Evolutionary conservation across 2,329 filamentous ascomycete species (phyloP).

Genomic region (Phyllosticta citribraziliensis): DNA sequence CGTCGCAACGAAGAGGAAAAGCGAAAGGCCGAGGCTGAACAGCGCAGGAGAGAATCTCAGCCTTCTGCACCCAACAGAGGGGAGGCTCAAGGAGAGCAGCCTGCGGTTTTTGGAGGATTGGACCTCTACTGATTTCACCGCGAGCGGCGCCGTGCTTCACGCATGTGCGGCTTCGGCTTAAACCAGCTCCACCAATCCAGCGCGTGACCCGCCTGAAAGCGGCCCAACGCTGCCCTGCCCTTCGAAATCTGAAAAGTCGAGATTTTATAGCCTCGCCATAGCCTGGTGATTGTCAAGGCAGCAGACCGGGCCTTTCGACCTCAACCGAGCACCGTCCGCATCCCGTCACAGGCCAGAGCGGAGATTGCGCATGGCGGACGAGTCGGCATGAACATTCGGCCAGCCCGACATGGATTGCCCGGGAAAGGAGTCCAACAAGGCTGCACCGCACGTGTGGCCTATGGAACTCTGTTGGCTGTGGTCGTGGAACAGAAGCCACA

Average conservation of each 20-base stretch:
- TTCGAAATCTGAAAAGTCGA: not conserved
- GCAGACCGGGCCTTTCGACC: not conserved
- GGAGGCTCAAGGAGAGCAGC: conserved; percentile 2
- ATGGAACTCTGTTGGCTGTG: not conserved
- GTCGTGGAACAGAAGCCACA: not conserved
- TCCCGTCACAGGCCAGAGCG: not conserved
- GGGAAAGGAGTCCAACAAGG: not conserved
- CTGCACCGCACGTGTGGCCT: not conserved
- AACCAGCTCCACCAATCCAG: not conserved
- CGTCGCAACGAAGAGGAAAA: conserved; percentile 30
- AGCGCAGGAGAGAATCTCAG: conserved; percentile 14
- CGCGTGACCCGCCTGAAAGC: not conserved
- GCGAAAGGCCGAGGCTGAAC: conserved; percentile 25
- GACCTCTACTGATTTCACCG: conserved; percentile 1
- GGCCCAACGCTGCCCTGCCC: not conserved
- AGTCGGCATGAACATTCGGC: not conserved
- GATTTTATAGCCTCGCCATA: not conserved
- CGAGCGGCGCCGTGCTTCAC: not conserved
- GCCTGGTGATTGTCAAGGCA: not conserved
- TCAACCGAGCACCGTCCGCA: not conserved
- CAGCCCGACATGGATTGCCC: not conserved
- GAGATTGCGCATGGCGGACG: not conserved
- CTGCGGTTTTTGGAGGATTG: conserved; percentile 5
- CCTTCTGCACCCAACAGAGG: not conserved
- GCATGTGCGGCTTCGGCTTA: not conserved